Percentiles rank a stretch among this genome's conserved stretches.
Conservation (phyloP, 2,329 filamentous ascomycete species). For the Pseudophaeomoniella oleicola region DNA sequence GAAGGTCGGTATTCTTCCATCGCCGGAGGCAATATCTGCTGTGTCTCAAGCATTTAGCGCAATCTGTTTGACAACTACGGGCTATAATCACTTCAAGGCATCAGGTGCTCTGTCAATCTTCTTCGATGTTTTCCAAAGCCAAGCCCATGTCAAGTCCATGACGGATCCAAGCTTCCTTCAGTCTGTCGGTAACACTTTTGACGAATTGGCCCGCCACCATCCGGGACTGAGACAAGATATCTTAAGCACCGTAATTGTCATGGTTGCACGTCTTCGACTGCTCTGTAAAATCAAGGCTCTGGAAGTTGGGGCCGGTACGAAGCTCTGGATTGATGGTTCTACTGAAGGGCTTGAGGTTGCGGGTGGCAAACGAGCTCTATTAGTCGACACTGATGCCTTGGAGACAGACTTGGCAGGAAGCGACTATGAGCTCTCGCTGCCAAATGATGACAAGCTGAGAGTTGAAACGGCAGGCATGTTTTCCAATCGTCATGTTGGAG, state of each 20-base stretch:
- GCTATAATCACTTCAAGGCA: constrained; percentile 73
- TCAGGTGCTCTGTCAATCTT: constrained; percentile 75
- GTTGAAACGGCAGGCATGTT: constrained; percentile 4
- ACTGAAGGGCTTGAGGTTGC: constrained; percentile 46
- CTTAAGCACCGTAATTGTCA: constrained; percentile 70
- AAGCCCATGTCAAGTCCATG: constrained; percentile 74
- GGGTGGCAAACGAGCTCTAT: constrained; percentile 26
- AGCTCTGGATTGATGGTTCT: constrained; percentile 51
- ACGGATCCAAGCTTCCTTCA: constrained; percentile 60
- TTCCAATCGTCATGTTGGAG: constrained; percentile 9
- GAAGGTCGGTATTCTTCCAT: constrained; percentile 59
- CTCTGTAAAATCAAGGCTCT: constrained; percentile 58
- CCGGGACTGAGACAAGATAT: constrained; percentile 68
- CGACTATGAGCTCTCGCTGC: constrained; percentile 11
- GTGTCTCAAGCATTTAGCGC: constrained; percentile 83
- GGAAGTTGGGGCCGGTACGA: constrained; percentile 59
- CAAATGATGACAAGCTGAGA: constrained; percentile 20
- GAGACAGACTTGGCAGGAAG: constrained; percentile 3
- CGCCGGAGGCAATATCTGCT: constrained; percentile 72
- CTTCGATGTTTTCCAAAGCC: constrained; percentile 93
- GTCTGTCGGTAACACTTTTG: constrained; percentile 69
- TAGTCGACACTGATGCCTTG: constrained; percentile 5
- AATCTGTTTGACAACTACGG: constrained; percentile 78
- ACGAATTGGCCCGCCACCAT: constrained; percentile 89
- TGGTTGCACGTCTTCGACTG: constrained; percentile 69